Conservation (phyloP, 257 asterid genomes). For the Ajuga chamaepitys region DNA sequence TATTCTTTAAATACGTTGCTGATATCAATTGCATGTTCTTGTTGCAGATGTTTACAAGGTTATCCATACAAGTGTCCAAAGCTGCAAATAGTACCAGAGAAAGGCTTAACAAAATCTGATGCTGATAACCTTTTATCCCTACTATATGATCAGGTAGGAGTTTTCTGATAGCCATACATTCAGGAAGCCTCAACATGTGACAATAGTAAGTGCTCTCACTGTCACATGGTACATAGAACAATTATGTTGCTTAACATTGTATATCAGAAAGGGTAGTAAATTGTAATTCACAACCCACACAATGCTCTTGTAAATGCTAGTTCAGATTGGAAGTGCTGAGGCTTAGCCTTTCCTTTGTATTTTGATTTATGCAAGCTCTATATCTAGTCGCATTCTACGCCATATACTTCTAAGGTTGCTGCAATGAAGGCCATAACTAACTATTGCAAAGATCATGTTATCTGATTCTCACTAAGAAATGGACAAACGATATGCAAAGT, state of each 20-base stretch:
- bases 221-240: not conserved
- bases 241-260: not conserved
- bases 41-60: conserved; percentile 70
- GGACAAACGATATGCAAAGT: not conserved
- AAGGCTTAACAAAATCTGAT: conserved; percentile 65
- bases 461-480: not conserved
- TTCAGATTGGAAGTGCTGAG: not conserved
- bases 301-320: conserved; percentile 8
- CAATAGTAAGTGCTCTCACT: conserved; percentile 5
- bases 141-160: conserved; percentile 81
- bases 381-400: not conserved
- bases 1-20: not conserved
- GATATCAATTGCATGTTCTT: conserved; percentile 12
- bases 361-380: not conserved
- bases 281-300: not conserved
- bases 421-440: not conserved
- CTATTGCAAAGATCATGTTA: not conserved
- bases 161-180: conserved; percentile 12
- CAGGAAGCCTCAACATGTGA: conserved; percentile 14
- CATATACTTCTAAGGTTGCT: not conserved
- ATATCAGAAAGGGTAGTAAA: not conserved
- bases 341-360: not conserved
- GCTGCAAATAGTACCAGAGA: conserved; percentile 74
- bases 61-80: conserved; percentile 92
- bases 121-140: conserved; percentile 70